Evolutionary conservation across 176 grass and related monocot species (phyloP), one percentile per base, ranked within the genome.

Genomic region (Bonia amplexicaulis): DNA sequence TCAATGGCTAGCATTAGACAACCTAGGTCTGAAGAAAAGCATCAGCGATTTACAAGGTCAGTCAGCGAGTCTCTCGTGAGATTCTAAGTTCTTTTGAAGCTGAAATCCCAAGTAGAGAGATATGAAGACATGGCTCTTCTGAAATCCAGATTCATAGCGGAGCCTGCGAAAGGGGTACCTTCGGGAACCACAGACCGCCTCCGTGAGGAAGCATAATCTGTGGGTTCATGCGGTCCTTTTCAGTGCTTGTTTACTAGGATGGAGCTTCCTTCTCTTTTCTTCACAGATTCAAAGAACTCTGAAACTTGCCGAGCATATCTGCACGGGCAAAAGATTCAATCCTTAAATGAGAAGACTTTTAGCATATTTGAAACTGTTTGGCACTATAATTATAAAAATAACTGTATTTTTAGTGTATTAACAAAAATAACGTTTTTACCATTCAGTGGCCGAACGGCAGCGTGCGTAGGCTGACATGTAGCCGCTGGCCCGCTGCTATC

Each of bases 251-350:
- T 82, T 91, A 83, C 66, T 84, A 65, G 4, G 90, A 69, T 41
- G 77, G 88, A 77, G 54, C 76, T 92, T 96, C 92, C 42, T 92
- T 94, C 87, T 94, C n/a, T 90, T 91, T 92, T 99, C 82, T 99
- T 99, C 88, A 99, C 97, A 49, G 96, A 96, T 67, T 96, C 90
- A 19, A 99, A 99, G 89, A 99, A 99, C 49, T 99, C 88, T 49
- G 93, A 90, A 72, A 99, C 97, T 91, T 99, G 97, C 20, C 67
- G 84, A 12, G 97, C 97, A 67, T 99, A 99, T 79, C 97, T 99
- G 75, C 11, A 55, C 2, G 48, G 46, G 35, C 35, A 37, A 37
- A 37, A 37, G 35, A 37, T 5, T 37, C 35, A 37, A 37, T 5
- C 35, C 35, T 37, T 37, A 37, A 37, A 37, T 37, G 35, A 37